A percentile compares a stretch with the other conserved stretches of the same genome.
Evolutionary conservation across 164 flowering plant genomes (phyloP).

Genomic region (Aristolochia californica): DNA sequence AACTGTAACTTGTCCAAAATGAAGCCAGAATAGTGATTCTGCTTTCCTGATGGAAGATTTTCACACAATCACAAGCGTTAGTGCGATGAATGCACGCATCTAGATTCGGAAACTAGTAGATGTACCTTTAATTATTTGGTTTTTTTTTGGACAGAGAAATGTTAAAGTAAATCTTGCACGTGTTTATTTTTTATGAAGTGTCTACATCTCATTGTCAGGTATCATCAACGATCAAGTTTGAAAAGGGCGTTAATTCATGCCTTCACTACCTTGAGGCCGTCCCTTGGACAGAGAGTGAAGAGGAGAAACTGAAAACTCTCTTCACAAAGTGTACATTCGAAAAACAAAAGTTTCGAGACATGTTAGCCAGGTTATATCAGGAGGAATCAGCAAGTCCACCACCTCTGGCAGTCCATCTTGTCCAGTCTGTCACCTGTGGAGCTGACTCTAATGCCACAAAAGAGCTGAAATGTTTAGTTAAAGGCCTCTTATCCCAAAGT

Average conservation of each 20-base stretch:
- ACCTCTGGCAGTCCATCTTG: constrained; percentile 48
- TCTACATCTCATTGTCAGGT: constrained; percentile 28
- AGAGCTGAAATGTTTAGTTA: constrained; percentile 68
- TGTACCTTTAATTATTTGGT: not conserved
- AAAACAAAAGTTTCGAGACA: constrained; percentile 40
- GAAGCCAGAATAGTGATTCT: too few relatives aligned
- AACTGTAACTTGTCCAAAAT: too few relatives aligned
- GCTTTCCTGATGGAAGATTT: too few relatives aligned
- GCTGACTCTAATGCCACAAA: constrained; percentile 45
- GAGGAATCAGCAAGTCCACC: constrained; percentile 22
- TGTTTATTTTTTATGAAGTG: too few relatives aligned
- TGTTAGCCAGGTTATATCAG: constrained; percentile 47
- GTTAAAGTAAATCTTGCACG: too few relatives aligned
- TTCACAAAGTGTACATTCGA: constrained; percentile 48
- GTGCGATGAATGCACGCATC: too few relatives aligned
- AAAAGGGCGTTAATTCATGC: constrained; percentile 53
- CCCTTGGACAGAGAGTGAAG: constrained; percentile 92
- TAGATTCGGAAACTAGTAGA: too few relatives aligned
- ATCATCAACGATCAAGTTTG: constrained; percentile 63
- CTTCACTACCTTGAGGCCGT: constrained; percentile 82
- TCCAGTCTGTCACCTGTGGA: constrained; percentile 55
- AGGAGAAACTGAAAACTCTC: constrained; percentile 62
- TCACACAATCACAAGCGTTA: too few relatives aligned
- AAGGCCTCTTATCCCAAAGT: constrained; percentile 69
- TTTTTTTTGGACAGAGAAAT: not conserved